Conservation (phyloP, 2,329 filamentous ascomycete genomes). For the Fusarium acutatum region DNA sequence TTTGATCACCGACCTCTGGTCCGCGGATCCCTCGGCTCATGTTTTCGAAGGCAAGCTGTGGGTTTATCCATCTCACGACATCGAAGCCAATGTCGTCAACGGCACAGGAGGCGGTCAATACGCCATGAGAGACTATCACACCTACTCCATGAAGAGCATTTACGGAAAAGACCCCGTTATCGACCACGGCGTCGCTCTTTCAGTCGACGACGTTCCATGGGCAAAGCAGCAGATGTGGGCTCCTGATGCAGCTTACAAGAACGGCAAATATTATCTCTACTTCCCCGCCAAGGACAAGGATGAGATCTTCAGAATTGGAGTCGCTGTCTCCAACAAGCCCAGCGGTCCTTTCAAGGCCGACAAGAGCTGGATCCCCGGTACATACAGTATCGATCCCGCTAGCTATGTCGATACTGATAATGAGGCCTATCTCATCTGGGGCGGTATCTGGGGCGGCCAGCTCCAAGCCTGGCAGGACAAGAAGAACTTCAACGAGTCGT, state of each 20-base stretch:
- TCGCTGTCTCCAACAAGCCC: slow-evolving; percentile 3
- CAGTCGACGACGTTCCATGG: slow-evolving; percentile 7
- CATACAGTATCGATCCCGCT: slow-evolving; percentile 10
- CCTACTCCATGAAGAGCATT: slow-evolving; percentile 15
- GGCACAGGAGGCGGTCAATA: not conserved
- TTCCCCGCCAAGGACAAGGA: slow-evolving; percentile 20
- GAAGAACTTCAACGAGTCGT: slow-evolving; percentile 3
- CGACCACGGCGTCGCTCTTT: slow-evolving; percentile 1
- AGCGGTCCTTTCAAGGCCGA: slow-evolving; percentile 14
- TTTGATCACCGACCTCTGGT: slow-evolving; percentile 9
- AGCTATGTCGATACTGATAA: slow-evolving; percentile 2
- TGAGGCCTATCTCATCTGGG: not conserved
- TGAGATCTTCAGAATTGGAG: slow-evolving; percentile 13
- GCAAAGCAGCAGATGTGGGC: slow-evolving; percentile 15
- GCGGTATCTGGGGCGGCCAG: slow-evolving; percentile 10
- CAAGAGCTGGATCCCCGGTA: slow-evolving; percentile 16
- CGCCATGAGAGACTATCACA: slow-evolving; percentile 14
- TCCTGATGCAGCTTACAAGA: slow-evolving; percentile 13
- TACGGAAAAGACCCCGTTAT: not conserved
- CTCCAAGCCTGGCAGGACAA: slow-evolving; percentile 16
- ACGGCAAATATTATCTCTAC: slow-evolving; percentile 25
- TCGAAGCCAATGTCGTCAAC: not conserved
- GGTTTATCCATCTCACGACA: slow-evolving; percentile 15
- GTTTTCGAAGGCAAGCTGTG: slow-evolving; percentile 6
- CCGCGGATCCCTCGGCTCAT: slow-evolving; percentile 14